phyloP scores from a whole-genome alignment of 352 stramenopile species.

The Phytophthora europaea region DNA sequence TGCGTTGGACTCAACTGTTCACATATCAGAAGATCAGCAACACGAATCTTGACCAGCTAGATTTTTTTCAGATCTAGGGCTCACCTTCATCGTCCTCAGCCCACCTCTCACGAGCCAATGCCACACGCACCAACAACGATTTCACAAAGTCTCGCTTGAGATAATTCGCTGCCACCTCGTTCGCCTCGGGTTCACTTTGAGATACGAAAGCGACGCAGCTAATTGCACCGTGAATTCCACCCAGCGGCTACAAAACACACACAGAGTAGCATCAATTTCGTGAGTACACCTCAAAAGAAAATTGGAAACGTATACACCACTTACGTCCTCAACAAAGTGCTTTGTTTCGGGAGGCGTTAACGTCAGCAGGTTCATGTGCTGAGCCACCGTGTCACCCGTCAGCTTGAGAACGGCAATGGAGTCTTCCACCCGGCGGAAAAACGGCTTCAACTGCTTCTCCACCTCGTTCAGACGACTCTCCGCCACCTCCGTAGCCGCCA shows the following conservation, averaged over 20 bases:
- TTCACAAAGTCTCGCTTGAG: slow-evolving; percentile 81
- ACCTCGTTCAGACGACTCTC: slow-evolving; percentile 58
- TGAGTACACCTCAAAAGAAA: slow-evolving; percentile 1
- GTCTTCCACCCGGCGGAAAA: slow-evolving; percentile 51
- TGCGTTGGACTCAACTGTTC: slow-evolving; percentile 28
- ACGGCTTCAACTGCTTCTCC: slow-evolving; percentile 56
- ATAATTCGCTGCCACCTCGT: slow-evolving; percentile 51
- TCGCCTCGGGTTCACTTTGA: slow-evolving; percentile 38
- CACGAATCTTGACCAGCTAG: slow-evolving; percentile 4
- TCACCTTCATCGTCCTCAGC: slow-evolving; percentile 49
- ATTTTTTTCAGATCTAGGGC: slow-evolving; percentile 14
- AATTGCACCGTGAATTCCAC: slow-evolving; percentile 59
- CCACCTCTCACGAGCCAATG: slow-evolving; percentile 62
- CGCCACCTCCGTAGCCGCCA: slow-evolving; percentile 31
- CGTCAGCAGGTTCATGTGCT: slow-evolving; percentile 59
- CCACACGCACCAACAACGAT: slow-evolving; percentile 63
- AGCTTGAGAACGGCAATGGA: slow-evolving; percentile 46
- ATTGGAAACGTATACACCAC: neutral
- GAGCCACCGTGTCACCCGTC: slow-evolving; percentile 22
- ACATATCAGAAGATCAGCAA: slow-evolving; percentile 35
- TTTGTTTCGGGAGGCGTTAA: slow-evolving; percentile 20
- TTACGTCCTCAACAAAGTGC: slow-evolving; percentile 33
- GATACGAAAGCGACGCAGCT: slow-evolving; percentile 67
- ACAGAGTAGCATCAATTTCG: slow-evolving; percentile 1
- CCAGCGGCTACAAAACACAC: slow-evolving; percentile 34